These are phyloP conservation scores for Monosporozyma siamensis DNA, from an alignment of 805 yeast species.

Conservation along the genomic window DNA sequence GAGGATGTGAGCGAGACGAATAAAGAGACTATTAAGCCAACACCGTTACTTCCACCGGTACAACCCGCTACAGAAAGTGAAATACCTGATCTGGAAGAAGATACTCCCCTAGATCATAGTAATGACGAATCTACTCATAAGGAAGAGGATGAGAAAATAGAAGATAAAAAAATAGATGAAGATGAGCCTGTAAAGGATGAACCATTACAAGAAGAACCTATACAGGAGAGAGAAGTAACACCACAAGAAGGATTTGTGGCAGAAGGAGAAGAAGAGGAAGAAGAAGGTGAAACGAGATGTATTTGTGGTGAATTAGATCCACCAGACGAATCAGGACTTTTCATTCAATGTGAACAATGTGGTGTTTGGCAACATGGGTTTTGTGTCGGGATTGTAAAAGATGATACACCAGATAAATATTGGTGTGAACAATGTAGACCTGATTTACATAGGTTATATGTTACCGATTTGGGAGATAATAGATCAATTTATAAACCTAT, in stretches of 20 bases:
- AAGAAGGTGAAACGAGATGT: conserved; percentile 39
- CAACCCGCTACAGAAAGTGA: background rate
- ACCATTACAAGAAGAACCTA: background rate
- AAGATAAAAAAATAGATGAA: too few relatives aligned
- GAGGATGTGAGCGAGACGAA: background rate
- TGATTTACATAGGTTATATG: conserved; percentile 47
- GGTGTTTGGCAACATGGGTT: conserved; percentile 97
- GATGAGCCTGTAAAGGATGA: too few relatives aligned
- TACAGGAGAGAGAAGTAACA: background rate
- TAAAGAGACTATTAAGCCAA: background rate
- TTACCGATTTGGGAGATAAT: conserved; percentile 19
- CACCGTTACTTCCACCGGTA: background rate
- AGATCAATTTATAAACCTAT: conserved; percentile 33
- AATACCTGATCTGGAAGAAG: background rate
- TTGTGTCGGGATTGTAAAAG: conserved; percentile 75
- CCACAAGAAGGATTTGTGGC: conserved; percentile 16
- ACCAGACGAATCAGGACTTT: conserved; percentile 48
- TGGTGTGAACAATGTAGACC: conserved; percentile 93
- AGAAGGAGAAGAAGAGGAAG: conserved; percentile 31
- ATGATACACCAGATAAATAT: conserved; percentile 78
- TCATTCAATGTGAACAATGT: conserved; percentile 82
- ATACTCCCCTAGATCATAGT: too few relatives aligned
- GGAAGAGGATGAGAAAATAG: too few relatives aligned
- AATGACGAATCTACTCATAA: too few relatives aligned
- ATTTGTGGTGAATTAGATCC: conserved; percentile 38